Evolutionary conservation across 805 yeast genomes (phyloP).

Genomic region (Candida peoriensis): DNA sequence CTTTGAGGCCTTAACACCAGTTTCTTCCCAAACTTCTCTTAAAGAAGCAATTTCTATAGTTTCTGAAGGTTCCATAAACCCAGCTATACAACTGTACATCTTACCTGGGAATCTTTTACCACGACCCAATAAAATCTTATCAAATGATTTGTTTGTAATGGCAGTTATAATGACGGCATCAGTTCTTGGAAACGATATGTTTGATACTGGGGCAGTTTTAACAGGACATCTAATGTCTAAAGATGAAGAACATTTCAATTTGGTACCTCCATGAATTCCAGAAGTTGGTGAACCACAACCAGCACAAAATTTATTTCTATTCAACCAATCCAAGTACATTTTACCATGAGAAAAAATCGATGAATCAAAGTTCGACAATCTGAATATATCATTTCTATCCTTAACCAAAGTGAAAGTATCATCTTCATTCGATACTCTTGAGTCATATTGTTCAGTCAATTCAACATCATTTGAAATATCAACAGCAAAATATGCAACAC

Average conservation of each 20-base stretch:
- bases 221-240: slow-evolving; percentile 27
- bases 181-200: slow-evolving; percentile 86
- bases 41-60: slow-evolving; percentile 82
- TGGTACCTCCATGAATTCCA: slow-evolving; percentile 65
- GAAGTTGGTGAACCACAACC: slow-evolving; percentile 72
- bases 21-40: slow-evolving; percentile 93
- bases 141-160: slow-evolving; percentile 54
- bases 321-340: slow-evolving; percentile 83
- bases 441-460: neutral
- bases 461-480: slow-evolving; percentile 34
- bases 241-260: slow-evolving; percentile 41
- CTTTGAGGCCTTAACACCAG: slow-evolving; percentile 64
- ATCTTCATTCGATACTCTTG: too few relatives aligned
- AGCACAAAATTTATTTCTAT: slow-evolving; percentile 72
- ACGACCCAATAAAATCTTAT: slow-evolving; percentile 66
- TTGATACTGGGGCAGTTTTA: slow-evolving; percentile 48
- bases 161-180: slow-evolving; percentile 88
- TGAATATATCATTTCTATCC: slow-evolving; percentile 17
- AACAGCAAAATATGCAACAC: slow-evolving; percentile 60
- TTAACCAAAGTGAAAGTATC: slow-evolving; percentile 2
- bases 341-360: slow-evolving; percentile 74
- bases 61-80: slow-evolving; percentile 95
- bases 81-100: slow-evolving; percentile 86
- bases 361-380: slow-evolving; percentile 40
- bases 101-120: slow-evolving; percentile 53